A percentile compares a stretch with the other conserved stretches of the same genome.
These are phyloP conservation scores for Chlamydomonas eustigma DNA, from an alignment of 139 green algal species.

Conservation along the genomic window DNA sequence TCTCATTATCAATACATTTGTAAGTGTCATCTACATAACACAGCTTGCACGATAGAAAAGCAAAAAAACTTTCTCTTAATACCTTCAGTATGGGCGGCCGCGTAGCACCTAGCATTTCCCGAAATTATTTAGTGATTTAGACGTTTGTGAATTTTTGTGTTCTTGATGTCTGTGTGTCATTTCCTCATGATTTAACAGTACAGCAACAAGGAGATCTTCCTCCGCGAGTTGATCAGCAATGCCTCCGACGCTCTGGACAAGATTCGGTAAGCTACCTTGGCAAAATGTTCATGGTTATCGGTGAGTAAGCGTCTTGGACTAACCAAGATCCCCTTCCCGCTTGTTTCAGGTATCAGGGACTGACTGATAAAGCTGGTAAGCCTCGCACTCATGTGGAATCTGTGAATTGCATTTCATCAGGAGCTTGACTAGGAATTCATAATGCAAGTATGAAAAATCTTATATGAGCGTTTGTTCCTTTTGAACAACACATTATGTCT, in stretches of 20 bases:
- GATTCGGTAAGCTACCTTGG: constrained; percentile 56
- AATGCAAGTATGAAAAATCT: constrained; percentile 1
- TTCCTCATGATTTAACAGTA: neutral
- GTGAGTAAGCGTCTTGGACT: constrained; percentile 4
- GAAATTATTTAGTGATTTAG: too few species aligned
- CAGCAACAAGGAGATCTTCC: constrained; percentile 78
- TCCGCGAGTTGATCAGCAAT: constrained; percentile 97
- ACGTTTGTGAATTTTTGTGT: too few species aligned
- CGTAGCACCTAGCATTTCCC: too few species aligned
- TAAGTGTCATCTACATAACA: constrained; percentile 3
- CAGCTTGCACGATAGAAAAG: neutral
- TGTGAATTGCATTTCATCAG: neutral
- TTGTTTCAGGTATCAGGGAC: constrained; percentile 70
- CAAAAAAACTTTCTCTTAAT: neutral
- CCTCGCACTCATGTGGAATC: neutral
- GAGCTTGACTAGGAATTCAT: neutral
- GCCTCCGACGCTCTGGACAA: constrained; percentile 97
- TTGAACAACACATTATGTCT: neutral
- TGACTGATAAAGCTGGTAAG: constrained; percentile 75
- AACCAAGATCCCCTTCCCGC: neutral
- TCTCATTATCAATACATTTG: constrained; percentile 99
- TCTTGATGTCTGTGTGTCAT: neutral
- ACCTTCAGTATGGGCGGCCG: neutral
- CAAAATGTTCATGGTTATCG: neutral
- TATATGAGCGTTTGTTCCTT: too few species aligned